Conservation (phyloP, 306 rosid genomes). For the Lotus japonicus region DNA sequence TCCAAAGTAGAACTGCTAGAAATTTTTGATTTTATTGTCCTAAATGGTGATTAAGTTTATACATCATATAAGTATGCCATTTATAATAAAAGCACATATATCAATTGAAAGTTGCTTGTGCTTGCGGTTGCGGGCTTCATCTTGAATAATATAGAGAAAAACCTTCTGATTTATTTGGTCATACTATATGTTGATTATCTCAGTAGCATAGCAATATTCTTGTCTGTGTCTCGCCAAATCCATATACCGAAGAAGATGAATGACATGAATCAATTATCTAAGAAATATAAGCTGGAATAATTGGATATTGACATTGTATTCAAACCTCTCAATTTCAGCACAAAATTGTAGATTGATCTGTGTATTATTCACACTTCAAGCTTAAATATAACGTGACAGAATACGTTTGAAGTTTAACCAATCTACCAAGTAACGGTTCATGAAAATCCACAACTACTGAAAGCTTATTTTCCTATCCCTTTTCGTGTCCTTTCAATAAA, state of each 20-base stretch:
- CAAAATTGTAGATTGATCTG: no score
- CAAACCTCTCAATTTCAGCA: no score
- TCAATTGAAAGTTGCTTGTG: neutral
- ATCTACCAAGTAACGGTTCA: no score
- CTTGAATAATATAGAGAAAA: neutral
- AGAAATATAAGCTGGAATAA: no score
- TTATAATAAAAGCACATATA: neutral
- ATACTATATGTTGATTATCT: neutral
- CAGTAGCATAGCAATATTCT: neutral
- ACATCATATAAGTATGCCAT: neutral
- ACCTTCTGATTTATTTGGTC: constrained; percentile 1
- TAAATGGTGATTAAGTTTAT: constrained; percentile 1
- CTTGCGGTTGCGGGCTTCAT: neutral
- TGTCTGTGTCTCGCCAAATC: neutral
- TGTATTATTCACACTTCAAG: no score
- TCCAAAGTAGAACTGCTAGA: neutral
- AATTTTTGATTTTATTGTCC: neutral
- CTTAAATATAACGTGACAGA: no score
- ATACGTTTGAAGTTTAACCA: no score
- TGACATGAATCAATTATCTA: no score
- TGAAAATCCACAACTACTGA: neutral
- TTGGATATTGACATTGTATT: no score
- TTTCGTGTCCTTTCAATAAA: no score
- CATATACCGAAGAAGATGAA: neutral
- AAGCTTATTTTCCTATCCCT: no score